Conservation (phyloP, 1,284 basidiomycete genomes). For the Tausonia pullulans region DNA sequence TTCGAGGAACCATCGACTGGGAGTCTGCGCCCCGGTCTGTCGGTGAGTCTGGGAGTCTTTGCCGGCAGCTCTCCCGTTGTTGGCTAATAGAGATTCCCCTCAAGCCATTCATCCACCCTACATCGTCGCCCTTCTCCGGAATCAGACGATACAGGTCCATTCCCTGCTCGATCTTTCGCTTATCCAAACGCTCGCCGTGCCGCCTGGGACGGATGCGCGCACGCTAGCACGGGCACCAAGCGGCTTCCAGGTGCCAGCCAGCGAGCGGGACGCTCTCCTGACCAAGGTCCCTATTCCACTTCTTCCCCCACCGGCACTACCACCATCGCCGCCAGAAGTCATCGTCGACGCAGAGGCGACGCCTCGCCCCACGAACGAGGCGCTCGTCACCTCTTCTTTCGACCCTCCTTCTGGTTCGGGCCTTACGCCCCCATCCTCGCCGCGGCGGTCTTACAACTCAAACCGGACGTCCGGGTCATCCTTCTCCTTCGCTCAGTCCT, state of each 20-base stretch:
- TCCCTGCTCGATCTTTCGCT: constrained; percentile 61
- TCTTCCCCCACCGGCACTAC: neutral
- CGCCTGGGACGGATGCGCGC: constrained; percentile 30
- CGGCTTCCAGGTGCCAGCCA: constrained; percentile 30
- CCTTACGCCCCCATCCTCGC: constrained; percentile 29
- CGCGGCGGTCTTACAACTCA: constrained; percentile 17
- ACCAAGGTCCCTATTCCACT: constrained; percentile 10
- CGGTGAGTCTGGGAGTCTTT: constrained; percentile 42
- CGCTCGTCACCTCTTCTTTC: neutral
- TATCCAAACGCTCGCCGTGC: constrained; percentile 54
- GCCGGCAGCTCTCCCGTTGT: constrained; percentile 3
- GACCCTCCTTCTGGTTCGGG: constrained; percentile 30
- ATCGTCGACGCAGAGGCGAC: too few relatives aligned
- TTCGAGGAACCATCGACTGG: constrained; percentile 79
- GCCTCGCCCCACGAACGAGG: neutral
- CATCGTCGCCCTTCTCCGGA: constrained; percentile 61
- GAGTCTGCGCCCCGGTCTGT: constrained; percentile 60
- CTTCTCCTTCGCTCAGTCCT: constrained; percentile 14
- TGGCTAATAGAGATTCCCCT: too few relatives aligned
- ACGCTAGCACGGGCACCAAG: constrained; percentile 32
- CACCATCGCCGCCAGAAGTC: too few relatives aligned
- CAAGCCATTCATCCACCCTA: constrained; percentile 71
- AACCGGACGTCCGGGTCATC: constrained; percentile 2
- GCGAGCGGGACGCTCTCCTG: constrained; percentile 25
- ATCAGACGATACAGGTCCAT: constrained; percentile 70